Evolutionary conservation across 108 stramenopile genomes (phyloP).

Genomic region (Pseudonitzschia multiseries): DNA sequence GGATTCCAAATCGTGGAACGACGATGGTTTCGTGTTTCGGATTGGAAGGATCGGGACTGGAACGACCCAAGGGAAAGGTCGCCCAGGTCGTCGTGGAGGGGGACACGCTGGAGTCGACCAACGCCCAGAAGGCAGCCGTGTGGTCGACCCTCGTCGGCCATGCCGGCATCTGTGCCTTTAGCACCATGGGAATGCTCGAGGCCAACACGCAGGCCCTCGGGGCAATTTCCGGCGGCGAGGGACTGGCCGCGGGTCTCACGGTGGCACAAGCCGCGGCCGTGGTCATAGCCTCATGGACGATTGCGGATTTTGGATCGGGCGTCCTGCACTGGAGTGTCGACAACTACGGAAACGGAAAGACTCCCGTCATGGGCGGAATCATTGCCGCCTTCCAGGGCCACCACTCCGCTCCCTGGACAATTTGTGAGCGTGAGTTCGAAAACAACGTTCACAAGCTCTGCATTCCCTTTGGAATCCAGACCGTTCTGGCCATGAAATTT

Average conservation of each 20-base stretch:
- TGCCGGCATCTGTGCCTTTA: slow-evolving; percentile 43
- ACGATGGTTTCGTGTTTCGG: slow-evolving; percentile 87
- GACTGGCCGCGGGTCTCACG: slow-evolving; percentile 29
- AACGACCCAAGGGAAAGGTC: slow-evolving; percentile 71
- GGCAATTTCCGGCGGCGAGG: slow-evolving; percentile 24
- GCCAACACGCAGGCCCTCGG: slow-evolving; percentile 38
- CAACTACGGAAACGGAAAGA: slow-evolving; percentile 90
- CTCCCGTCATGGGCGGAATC: slow-evolving; percentile 90
- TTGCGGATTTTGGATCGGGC: slow-evolving; percentile 87
- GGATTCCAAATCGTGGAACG: slow-evolving; percentile 6
- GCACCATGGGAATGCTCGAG: slow-evolving; percentile 33
- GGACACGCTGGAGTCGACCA: slow-evolving; percentile 69
- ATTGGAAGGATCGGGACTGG: slow-evolving; percentile 73
- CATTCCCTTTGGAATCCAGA: slow-evolving; percentile 73
- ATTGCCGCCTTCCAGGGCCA: slow-evolving; percentile 96
- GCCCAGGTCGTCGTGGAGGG: slow-evolving; percentile 72
- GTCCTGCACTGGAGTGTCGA: slow-evolving; percentile 94
- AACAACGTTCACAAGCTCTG: slow-evolving; percentile 94
- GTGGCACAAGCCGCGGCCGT: slow-evolving; percentile 37
- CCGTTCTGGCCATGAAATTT: slow-evolving; percentile 29
- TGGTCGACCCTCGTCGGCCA: slow-evolving; percentile 57
- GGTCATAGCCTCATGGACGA: slow-evolving; percentile 50
- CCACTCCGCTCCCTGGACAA: slow-evolving; percentile 94
- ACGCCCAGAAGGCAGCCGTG: slow-evolving; percentile 63
- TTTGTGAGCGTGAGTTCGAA: slow-evolving; percentile 86